These are phyloP conservation scores for Moricandia moricandioides DNA, from an alignment of 345 rosid species.

Conservation along the genomic window DNA sequence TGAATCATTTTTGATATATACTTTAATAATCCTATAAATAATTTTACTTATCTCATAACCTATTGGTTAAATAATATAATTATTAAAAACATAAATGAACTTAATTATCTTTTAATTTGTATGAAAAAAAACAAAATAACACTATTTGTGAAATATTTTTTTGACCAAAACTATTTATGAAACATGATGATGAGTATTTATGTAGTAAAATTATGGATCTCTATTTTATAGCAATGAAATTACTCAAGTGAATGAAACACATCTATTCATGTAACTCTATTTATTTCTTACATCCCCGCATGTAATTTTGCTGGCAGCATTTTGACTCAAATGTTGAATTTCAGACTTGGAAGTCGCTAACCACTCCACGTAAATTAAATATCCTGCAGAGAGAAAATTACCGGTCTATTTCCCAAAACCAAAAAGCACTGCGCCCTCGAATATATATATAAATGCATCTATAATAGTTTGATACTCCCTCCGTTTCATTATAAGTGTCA, in stretches of 20 bases:
- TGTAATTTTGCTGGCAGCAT: conserved; percentile 21
- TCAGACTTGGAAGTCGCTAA: conserved; percentile 21
- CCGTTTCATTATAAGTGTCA: too few relatives aligned
- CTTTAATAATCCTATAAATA: too few relatives aligned
- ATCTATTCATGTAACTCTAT: neutral
- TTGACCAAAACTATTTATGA: too few relatives aligned
- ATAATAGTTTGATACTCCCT: conserved; percentile 7
- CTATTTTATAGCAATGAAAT: neutral
- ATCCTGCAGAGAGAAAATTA: conserved; percentile 1
- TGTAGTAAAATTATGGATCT: too few relatives aligned
- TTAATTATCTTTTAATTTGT: too few relatives aligned
- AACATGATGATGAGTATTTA: too few relatives aligned
- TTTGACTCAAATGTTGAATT: conserved; percentile 21
- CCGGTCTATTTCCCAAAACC: conserved; percentile 5
- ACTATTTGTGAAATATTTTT: too few relatives aligned
- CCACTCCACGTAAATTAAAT: conserved; percentile 3
- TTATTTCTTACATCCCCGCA: conserved; percentile 10
- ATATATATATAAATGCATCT: neutral
- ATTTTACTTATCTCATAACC: too few relatives aligned
- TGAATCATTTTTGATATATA: too few relatives aligned
- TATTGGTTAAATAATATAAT: too few relatives aligned
- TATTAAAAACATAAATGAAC: too few relatives aligned
- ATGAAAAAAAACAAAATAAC: too few relatives aligned
- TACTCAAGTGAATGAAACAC: neutral
- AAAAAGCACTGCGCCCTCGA: neutral